phyloP scores from a whole-genome alignment of 2,329 filamentous ascomycete species.

The Elsinoe arachidis region DNA sequence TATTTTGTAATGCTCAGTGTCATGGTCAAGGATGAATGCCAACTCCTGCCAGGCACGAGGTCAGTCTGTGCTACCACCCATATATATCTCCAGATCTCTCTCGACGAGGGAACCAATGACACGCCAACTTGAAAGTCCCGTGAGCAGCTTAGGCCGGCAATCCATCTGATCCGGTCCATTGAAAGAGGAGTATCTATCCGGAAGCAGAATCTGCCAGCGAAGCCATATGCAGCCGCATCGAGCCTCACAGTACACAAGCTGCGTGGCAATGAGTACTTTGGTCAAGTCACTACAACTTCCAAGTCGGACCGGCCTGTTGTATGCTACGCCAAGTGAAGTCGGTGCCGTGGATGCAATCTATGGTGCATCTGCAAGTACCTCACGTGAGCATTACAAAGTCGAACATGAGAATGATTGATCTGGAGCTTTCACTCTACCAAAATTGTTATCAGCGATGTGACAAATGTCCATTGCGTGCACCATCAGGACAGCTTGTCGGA shows the following conservation, averaged over 20 bases:
- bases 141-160: neutral
- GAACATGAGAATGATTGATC: neutral
- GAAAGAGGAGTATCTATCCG: neutral
- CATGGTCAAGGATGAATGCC: no score
- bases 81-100: neutral
- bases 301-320: neutral
- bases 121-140: neutral
- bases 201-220: neutral
- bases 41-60: neutral
- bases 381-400: conserved; percentile 1
- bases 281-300: neutral
- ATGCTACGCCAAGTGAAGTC: neutral
- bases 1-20: no score
- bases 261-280: conserved; percentile 2
- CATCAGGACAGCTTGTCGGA: neutral
- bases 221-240: neutral
- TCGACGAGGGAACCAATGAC: neutral
- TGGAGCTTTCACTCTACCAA: neutral
- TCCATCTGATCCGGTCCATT: neutral
- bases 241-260: neutral
- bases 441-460: neutral
- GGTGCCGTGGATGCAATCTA: neutral
- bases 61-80: neutral
- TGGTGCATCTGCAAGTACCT: conserved; percentile 6
- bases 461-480: neutral